A percentile compares a stretch with the other conserved stretches of the same genome.
These are phyloP conservation scores for Nitzschia putrida DNA, from an alignment of 108 stramenopile species.

Conservation along the genomic window DNA sequence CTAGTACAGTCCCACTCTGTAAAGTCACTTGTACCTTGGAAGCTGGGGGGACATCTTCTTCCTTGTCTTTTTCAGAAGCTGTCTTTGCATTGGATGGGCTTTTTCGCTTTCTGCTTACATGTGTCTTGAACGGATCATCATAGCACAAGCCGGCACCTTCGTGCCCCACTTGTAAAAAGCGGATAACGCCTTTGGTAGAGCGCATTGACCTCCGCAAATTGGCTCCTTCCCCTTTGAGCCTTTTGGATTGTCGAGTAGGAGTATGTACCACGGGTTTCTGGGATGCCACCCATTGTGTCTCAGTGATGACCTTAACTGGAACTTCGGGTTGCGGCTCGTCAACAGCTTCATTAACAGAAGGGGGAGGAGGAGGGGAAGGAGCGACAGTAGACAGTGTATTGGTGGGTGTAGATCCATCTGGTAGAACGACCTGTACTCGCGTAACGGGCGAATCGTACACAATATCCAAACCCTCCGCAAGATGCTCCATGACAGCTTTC, in stretches of 20 bases:
- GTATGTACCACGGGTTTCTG: background rate
- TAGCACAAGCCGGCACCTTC: slow-evolving; percentile 7
- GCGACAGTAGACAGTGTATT: background rate
- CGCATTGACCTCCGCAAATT: slow-evolving; percentile 45
- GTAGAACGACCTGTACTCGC: slow-evolving; percentile 33
- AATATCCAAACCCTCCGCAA: slow-evolving; percentile 79
- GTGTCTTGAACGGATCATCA: slow-evolving; percentile 24
- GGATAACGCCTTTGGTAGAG: slow-evolving; percentile 36
- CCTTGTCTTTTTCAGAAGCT: slow-evolving; percentile 4
- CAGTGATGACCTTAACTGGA: slow-evolving; percentile 10
- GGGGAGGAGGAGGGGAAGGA: background rate
- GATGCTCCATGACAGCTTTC: slow-evolving; percentile 63
- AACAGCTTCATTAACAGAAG: background rate
- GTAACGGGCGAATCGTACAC: slow-evolving; percentile 33
- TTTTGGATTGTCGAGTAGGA: slow-evolving; percentile 19
- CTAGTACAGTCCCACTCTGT: slow-evolving; percentile 61
- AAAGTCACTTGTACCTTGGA: slow-evolving; percentile 51
- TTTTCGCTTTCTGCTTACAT: slow-evolving; percentile 14
- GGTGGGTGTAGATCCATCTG: slow-evolving; percentile 32
- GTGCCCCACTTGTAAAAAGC: slow-evolving; percentile 25
- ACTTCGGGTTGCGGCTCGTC: slow-evolving; percentile 3
- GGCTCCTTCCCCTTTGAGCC: slow-evolving; percentile 30
- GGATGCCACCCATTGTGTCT: background rate
- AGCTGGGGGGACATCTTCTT: slow-evolving; percentile 3
- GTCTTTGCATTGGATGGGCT: background rate